Evolutionary conservation across 2,329 filamentous ascomycete genomes (phyloP), one percentile per base, ranked within the genome.

Genomic region (Coniochaeta sp.): DNA sequence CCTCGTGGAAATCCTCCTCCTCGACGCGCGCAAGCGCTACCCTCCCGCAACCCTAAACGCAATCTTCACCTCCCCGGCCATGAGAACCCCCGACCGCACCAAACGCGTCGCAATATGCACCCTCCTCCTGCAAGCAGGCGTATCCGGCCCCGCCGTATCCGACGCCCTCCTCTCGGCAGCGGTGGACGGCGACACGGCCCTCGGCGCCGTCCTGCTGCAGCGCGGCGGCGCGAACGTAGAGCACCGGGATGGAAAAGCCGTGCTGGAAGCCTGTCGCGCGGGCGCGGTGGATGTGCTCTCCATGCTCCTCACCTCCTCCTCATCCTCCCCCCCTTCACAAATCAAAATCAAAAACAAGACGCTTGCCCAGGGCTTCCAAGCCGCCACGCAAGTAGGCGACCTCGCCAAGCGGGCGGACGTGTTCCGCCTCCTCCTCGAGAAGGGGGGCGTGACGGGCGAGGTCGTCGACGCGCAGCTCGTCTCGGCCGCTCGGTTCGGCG

Each of bases 221-320:
- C 65, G 71, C 8, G 68, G 79, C 46, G 78, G 79, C 1, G 79
- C 76, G 1, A 76, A 67, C 42, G 70, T 77, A 3, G 72, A 77
- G 3, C 71, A 74, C 42, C 73, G 73, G 9, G 72, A 75, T 24
- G 78, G 78, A 5, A 74, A 79, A 51, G 76, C 77, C 2, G 68
- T 83, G 8, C 67, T 82, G 1, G 74, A 79, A 55, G 78, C 79
- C 0, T 80, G 77, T 28, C 70, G 74, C 2, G 71, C 73, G 0
- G 79, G 79, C 0, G 72, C 74, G 0, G 62, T 71, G 0, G 72
- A 74, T 4, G 73, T 82, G 5, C 60, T 83, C 3, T 62, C 68
- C 32, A 73, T 82, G 61, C 64, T 83, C 1, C 63, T 83, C 1
- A 69, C 65, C 22, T 69, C 71, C 1, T 68, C 70, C 22, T 42